Percentiles rank a stretch among this genome's conserved stretches.
These are phyloP conservation scores for Hemileccinum impolitum DNA, from an alignment of 768 basidiomycete species.

Conservation along the genomic window DNA sequence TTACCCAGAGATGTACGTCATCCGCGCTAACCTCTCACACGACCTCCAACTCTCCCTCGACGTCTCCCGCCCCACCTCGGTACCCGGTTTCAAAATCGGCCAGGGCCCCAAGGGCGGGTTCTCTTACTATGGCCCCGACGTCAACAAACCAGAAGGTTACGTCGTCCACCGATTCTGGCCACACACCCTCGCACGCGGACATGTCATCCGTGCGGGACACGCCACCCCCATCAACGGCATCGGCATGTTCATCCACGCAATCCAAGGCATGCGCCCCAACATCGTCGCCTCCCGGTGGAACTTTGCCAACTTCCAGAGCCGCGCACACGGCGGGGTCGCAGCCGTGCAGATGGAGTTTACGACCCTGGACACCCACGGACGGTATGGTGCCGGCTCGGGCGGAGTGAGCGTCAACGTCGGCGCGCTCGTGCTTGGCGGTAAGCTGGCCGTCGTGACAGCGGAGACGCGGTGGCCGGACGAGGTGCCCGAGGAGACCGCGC, in stretches of 20 bases:
- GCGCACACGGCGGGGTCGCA: slow-evolving; percentile 67
- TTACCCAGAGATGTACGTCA: slow-evolving; percentile 70
- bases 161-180: slow-evolving; percentile 94
- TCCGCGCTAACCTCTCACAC: slow-evolving; percentile 74
- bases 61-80: slow-evolving; percentile 61
- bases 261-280: slow-evolving; percentile 98
- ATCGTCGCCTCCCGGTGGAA: slow-evolving; percentile 93
- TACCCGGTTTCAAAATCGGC: slow-evolving; percentile 90
- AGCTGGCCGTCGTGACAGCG: slow-evolving; percentile 72
- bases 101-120: slow-evolving; percentile 84
- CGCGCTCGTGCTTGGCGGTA: slow-evolving; percentile 74
- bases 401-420: slow-evolving; percentile 86
- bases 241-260: slow-evolving; percentile 92
- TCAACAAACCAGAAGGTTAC: slow-evolving; percentile 71
- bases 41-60: slow-evolving; percentile 81
- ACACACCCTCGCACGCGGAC: slow-evolving; percentile 56
- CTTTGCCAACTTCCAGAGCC: slow-evolving; percentile 88
- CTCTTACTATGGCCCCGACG: slow-evolving; percentile 80
- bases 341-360: slow-evolving; percentile 96
- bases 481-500: slow-evolving; percentile 41
- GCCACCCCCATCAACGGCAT: slow-evolving; percentile 55
- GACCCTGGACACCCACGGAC: slow-evolving; percentile 76
- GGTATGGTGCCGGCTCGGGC: slow-evolving; percentile 75
- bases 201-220: slow-evolving; percentile 62
- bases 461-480: slow-evolving; percentile 77